phyloP scores from a whole-genome alignment of 306 rosid species.

The Malus sylvestris region DNA sequence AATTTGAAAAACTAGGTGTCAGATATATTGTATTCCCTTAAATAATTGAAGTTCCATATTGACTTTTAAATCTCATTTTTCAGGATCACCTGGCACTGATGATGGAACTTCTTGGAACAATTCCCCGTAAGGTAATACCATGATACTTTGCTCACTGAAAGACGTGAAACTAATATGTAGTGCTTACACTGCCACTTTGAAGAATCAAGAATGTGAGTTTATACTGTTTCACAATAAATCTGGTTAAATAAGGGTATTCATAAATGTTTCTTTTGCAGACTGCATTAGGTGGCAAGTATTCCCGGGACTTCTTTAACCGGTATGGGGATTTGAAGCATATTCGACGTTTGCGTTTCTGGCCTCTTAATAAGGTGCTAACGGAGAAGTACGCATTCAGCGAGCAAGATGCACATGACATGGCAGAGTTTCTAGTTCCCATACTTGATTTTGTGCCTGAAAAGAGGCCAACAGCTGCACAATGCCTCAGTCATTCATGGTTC shows the following conservation, averaged over 20 bases:
- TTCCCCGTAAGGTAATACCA: conserved; percentile 66
- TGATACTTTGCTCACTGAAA: not conserved
- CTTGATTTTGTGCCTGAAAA: conserved; percentile 83
- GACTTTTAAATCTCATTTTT: not conserved
- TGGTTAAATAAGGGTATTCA: not conserved
- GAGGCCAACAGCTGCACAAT: conserved; percentile 69
- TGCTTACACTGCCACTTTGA: not conserved
- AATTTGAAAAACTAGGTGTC: not conserved
- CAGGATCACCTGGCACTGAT: conserved; percentile 87
- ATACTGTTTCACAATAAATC: not conserved
- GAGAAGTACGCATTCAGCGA: conserved; percentile 78
- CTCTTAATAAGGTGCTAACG: conserved; percentile 57
- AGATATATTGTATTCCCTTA: not conserved
- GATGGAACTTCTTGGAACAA: conserved; percentile 94
- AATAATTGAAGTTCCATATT: not conserved
- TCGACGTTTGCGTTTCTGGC: conserved; percentile 75
- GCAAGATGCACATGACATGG: conserved; percentile 57
- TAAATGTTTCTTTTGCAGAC: conserved; percentile 31
- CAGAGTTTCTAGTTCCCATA: conserved; percentile 56
- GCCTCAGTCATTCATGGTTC: conserved; percentile 81
- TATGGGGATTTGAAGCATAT: conserved; percentile 81
- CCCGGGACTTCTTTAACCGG: conserved; percentile 75
- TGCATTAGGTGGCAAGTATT: conserved; percentile 77
- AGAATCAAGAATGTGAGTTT: not conserved
- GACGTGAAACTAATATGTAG: not conserved